Evolutionary conservation across 1,139 yeast species (phyloP), one percentile per base, ranked within the genome.

Genomic region (Ogataea hybrid): DNA sequence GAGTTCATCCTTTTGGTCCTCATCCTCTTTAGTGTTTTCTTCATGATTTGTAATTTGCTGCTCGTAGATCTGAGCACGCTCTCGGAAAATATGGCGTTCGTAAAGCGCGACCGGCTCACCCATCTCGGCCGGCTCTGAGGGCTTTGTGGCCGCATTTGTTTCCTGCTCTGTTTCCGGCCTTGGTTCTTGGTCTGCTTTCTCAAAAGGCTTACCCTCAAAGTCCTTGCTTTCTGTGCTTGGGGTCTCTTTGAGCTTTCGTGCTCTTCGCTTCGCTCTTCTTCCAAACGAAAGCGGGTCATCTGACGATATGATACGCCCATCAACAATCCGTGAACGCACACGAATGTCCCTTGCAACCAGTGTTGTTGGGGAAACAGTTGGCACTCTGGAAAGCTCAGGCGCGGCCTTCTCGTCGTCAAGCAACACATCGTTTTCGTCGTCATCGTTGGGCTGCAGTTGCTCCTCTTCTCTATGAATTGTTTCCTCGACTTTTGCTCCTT

Each of bases 261-360:
- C 27, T 22, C 29, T 35, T 34, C 30, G 33, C 21, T 11, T 41
- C 8, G 20, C 22, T 32, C 12, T 28, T 28, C 9, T 29, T 27
- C 35, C 38, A 15, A 44, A 33, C 8, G 48, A 37, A 5, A 51
- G 37, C n/a, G 46, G 53, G 35, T 51, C 52, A 20, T 51, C 54
- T 11, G 53, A 48, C 7, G 49, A 35, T 15, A 49, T 48, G 7
- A 25, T 28, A n/a, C 30, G 42, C 12, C 35, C 35, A 4, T 21
- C 35, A 23, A 32, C 12, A 5, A 32, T 17, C 12, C 35, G 28
- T 6, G 28, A 32, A 11, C 28, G 28, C 8, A 17, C n/a, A 9
- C 35, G 35, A 11, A n/a, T 9, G 12, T 25, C 28, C 21, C 14
- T 14, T 8, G 15, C 7, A n/a, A 11, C 11, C 21, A 7, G 15